Evolutionary conservation across 164 flowering plant genomes (phyloP), one percentile per base, ranked within the genome.

Genomic region (Macadamia integrifolia): DNA sequence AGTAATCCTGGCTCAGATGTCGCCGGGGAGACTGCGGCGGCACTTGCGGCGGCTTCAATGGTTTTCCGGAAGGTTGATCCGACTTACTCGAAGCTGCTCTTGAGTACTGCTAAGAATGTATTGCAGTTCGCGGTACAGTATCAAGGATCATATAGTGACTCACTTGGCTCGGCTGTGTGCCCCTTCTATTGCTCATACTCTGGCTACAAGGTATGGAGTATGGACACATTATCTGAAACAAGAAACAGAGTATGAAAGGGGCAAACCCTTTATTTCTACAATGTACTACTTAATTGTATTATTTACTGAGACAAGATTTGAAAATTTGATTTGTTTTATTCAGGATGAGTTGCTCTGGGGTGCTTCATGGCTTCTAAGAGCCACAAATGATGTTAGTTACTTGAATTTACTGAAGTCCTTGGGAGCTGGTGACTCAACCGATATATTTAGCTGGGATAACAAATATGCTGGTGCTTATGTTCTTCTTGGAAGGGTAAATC

Each of bases 321-420:
- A 46, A 46, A 9, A 46, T 8, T 23, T 46, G 50, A 40, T 60
- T 10, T 40, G 15, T 64, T 65, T 59, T 23, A 23, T 17, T n/a
- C 71, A 92, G 98, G 98, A 93, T 78, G 98, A 93, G 69, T 74
- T 91, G 57, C 15, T 91, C 13, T 93, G 97, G 97, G 98, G 96
- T 67, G 96, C 95, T 57, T 72, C 96, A 52, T 91, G 98, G 98
- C 82, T 93, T 17, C 69, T 72, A 1, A 83, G 85, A 65, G 97
- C 96, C 7, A 88, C 98, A 15, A 84, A 84, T 32, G 81, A 88
- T 29, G 67, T n/a, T 15, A 69, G 62, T 1, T 93, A 91, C 74
- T 62, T 69, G n/a, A 81, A 81, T 56, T 58, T 81, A 29, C 23
- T 88, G 43, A 79, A 84, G 52, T 78, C 91, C 0, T 49, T 87